Percentiles rank a stretch among this genome's conserved stretches.
These are phyloP conservation scores for Aspergillus ellipticus DNA, from an alignment of 495 filamentous ascomycete genomes.

Conservation along the genomic window DNA sequence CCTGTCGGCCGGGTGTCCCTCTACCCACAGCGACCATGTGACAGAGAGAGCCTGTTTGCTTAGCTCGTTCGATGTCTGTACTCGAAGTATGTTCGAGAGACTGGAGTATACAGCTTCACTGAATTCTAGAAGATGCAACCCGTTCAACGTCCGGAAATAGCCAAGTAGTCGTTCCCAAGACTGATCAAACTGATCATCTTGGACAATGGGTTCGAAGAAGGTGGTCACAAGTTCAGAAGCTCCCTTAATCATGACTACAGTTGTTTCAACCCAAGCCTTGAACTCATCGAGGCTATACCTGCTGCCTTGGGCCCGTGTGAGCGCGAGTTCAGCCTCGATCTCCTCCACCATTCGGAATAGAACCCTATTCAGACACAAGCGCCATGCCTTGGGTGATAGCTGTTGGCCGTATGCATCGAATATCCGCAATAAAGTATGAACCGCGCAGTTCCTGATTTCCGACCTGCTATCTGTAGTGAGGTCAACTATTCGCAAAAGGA, in stretches of 20 bases:
- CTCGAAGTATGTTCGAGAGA: conserved; percentile 62
- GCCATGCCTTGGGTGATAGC: conserved; percentile 75
- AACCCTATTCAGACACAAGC: conserved; percentile 73
- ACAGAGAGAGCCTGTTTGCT: conserved; percentile 55
- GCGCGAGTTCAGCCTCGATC: conserved; percentile 28
- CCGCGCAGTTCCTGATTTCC: conserved; percentile 88
- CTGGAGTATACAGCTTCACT: conserved; percentile 69
- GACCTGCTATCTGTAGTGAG: conserved; percentile 72
- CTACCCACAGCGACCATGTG: conserved; percentile 71
- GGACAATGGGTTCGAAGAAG: conserved; percentile 59
- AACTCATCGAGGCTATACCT: conserved; percentile 26
- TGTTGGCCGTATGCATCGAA: conserved; percentile 87
- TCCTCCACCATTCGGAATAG: conserved; percentile 69
- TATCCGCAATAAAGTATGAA: conserved; percentile 87
- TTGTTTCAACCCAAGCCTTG: conserved; percentile 71
- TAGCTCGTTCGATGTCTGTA: conserved; percentile 41
- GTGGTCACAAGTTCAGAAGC: conserved; percentile 63
- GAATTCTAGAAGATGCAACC: conserved; percentile 60
- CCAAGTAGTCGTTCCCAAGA: conserved; percentile 69
- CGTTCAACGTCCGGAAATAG: conserved; percentile 59
- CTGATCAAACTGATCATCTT: conserved; percentile 52
- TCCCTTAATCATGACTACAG: conserved; percentile 68
- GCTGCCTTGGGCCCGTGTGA: conserved; percentile 21
- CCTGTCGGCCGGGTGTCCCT: conserved; percentile 53
- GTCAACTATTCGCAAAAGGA: conserved; percentile 72